Evolutionary conservation across 2,329 filamentous ascomycete genomes (phyloP).

Genomic region (Fusarium sp.): DNA sequence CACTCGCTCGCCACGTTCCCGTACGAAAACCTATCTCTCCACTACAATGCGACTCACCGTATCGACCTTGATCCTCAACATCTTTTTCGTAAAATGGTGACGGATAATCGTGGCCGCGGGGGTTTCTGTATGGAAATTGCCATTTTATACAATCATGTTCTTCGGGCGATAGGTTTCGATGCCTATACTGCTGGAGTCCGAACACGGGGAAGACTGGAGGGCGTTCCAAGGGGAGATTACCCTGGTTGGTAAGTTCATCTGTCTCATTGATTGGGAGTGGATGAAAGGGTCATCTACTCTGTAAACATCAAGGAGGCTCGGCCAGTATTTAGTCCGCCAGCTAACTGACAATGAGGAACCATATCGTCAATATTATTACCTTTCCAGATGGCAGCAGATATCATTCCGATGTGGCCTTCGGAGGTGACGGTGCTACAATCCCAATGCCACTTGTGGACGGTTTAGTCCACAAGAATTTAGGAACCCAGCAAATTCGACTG

Average conservation of each 20-base stretch:
- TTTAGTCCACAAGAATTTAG: constrained; percentile 59
- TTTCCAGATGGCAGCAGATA: constrained; percentile 61
- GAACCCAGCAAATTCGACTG: constrained; percentile 66
- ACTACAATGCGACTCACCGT: constrained; percentile 57
- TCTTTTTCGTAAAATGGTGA: constrained; percentile 63
- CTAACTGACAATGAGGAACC: constrained; percentile 49
- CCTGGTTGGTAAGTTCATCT: constrained; percentile 54
- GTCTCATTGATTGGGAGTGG: no score
- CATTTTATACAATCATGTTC: constrained; percentile 65
- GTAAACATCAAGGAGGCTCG: no score
- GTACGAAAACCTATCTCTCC: constrained; percentile 67
- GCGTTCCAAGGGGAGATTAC: constrained; percentile 57
- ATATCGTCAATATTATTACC: constrained; percentile 71
- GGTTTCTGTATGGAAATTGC: constrained; percentile 72
- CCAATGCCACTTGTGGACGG: constrained; percentile 65
- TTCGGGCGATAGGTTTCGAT: constrained; percentile 61
- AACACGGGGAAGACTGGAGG: constrained; percentile 54
- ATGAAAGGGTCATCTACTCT: no score
- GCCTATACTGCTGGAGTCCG: constrained; percentile 68
- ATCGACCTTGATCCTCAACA: constrained; percentile 58
- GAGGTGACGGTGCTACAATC: constrained; percentile 68
- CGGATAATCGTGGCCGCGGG: constrained; percentile 56
- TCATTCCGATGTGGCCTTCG: constrained; percentile 72
- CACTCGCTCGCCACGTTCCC: constrained; percentile 54
- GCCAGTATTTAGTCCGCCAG: no score